Base-by-base conservation (phyloP, 2,329 filamentous ascomycete species). In the Monosporascus sp. region DNA sequence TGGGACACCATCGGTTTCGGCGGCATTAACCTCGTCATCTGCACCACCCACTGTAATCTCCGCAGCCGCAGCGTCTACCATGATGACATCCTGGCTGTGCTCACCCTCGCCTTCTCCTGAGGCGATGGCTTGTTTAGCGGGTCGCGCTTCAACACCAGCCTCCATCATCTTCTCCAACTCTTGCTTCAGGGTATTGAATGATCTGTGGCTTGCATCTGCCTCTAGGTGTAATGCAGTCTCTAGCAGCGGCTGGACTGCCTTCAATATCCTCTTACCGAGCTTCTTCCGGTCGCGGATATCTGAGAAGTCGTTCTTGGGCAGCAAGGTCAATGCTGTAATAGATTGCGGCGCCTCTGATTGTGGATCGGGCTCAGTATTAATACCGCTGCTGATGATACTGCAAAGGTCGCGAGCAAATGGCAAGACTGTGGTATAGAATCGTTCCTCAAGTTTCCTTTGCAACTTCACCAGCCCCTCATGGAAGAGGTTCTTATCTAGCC, bases 201-300 rank as follows among this genome's bases (percentile, higher is more conserved):
- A 77, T 62, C 85, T 86, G 50, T 85, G 81, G 49, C 80, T 85
- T 42, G 96, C 78, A 55, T 94, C 89, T n/a, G 89, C 85, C 68
- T 97, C 93, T 51, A 89, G 89, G 50, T 80, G 81, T 47, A 91
- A 72, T 1, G 90, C 90, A 51, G 82, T 79, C 67, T 96, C 88
- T 3, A 96, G 75, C 45, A 84, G 79, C 15, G 88, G 84, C 67
- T 95, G 89, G 34, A 96, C 80, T 1, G 85, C 83, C 68, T 90
- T 95, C 59, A 96, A 80, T 56, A 97, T 96, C 25, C 91, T 84
- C 70, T 95, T 96, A 24, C 89, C 90, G n/a, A 96, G 75, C 61
- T 87, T 88, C 63, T 89, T 88, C 56, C 88, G 84, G 60, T 96
- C 89, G 53, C 89, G 88, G 55, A 90, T 83, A 62, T 96, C 90